These are phyloP conservation scores for Omphalea diandra DNA, from an alignment of 441 rosid genomes.

Conservation along the genomic window DNA sequence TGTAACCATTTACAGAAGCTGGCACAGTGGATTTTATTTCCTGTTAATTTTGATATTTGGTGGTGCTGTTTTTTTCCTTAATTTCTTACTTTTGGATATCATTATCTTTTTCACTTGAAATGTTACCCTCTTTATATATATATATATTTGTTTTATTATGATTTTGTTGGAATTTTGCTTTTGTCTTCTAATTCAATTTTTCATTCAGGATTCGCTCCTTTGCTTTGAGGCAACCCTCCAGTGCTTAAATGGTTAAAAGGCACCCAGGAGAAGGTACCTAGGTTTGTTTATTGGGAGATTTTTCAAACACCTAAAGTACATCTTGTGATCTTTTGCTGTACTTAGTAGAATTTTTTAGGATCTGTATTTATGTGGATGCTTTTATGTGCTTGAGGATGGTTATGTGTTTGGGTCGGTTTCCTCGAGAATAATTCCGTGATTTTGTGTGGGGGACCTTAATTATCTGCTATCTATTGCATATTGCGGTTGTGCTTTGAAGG, in stretches of 20 bases:
- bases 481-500: neutral
- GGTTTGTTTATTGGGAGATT: conserved; percentile 73
- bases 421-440: neutral
- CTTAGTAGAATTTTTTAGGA: neutral
- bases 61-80: neutral
- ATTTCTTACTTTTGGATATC: neutral
- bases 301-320: conserved; percentile 31
- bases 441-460: neutral
- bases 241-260: conserved; percentile 83
- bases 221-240: conserved; percentile 80
- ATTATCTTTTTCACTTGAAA: neutral
- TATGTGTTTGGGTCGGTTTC: neutral
- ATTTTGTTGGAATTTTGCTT: conserved; percentile 7
- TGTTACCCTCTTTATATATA: neutral
- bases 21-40: conserved; percentile 9
- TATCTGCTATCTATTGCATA: neutral
- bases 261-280: conserved; percentile 99
- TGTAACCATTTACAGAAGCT: conserved; percentile 21
- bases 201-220: conserved; percentile 85
- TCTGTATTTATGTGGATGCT: neutral
- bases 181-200: conserved; percentile 70
- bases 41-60: neutral
- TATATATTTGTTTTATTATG: neutral
- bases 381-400: neutral
- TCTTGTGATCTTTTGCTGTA: conserved; percentile 17